Evolutionary conservation across 768 basidiomycete genomes (phyloP).

Genomic region (Porpolomopsis calyptriformis): DNA sequence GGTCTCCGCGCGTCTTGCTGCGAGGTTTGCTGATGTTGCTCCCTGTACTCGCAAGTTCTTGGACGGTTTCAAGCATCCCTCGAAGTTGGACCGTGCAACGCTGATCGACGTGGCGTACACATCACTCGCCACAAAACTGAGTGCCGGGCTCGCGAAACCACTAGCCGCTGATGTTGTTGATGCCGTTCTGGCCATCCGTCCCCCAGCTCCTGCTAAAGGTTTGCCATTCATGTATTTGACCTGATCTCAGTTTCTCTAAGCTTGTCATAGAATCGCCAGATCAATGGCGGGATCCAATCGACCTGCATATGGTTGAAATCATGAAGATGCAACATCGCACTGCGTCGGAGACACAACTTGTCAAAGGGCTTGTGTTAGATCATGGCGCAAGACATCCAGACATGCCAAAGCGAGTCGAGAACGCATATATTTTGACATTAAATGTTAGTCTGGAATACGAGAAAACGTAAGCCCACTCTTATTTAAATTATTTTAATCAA

Average conservation of each 20-base stretch:
- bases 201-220: conserved; percentile 54
- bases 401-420: conserved; percentile 97
- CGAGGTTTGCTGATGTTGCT: conserved; percentile 6
- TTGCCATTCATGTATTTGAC: conserved; percentile 7
- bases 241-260: not conserved
- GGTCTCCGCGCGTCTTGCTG: conserved; percentile 18
- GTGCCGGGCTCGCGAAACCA: conserved; percentile 68
- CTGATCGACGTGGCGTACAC: conserved; percentile 90
- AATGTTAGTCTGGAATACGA: conserved; percentile 99
- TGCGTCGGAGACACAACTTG: conserved; percentile 91
- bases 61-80: conserved; percentile 74
- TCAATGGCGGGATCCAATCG: conserved; percentile 80
- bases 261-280: conserved; percentile 41
- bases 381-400: conserved; percentile 97
- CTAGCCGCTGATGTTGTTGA: conserved; percentile 91
- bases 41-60: conserved; percentile 57
- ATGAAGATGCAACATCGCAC: conserved; percentile 99
- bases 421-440: conserved; percentile 87
- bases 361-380: conserved; percentile 93
- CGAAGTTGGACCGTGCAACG: conserved; percentile 77
- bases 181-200: conserved; percentile 82
- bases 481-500: conserved; percentile 8
- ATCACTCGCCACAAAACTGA: conserved; percentile 92
- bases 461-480: conserved; percentile 73
- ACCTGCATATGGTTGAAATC: conserved; percentile 98